Evolutionary conservation across 2,329 filamentous ascomycete species (phyloP), one percentile per base, ranked within the genome.

Genomic region (Anisogramma anomala): DNA sequence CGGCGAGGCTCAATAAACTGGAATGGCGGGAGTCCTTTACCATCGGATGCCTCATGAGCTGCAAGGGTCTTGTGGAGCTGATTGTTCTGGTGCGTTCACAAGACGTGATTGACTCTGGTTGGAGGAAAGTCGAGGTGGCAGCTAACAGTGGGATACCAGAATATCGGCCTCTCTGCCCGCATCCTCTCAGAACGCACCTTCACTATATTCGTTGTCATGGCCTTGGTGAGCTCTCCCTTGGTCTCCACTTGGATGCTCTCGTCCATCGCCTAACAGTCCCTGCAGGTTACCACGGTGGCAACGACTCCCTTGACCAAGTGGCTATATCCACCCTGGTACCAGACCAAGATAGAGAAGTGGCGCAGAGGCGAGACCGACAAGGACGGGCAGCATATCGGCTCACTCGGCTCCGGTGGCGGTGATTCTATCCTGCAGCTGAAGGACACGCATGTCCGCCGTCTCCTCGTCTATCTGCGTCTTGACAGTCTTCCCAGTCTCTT

Each of bases 201-300:
- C 53, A 94, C 87, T 39, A 93, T 94, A 41, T 94, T 94, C 51
- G 86, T 94, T 17, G 83, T 94, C 54, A 94, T 94, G 87, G 87
- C 87, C 7, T 67, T 94, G 2, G 55, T 48, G 33, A 18, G 19
- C n/a, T n/a, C n/a, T 15, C 2, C 13, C 22, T 6, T 30, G 6
- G 2, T 25, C 3, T 25, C 17, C 23, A 25, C 14, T n/a, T 11
- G 8, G n/a, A 8, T 17, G 7, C n/a, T 14, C 6, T 4, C 4
- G 19, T 9, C 18, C n/a, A n/a, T 22, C 9, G 6, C 3, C 34
- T 25, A 10, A 34, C 33, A 13, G 23, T 8, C 9, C 10, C 22
- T 26, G 10, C 15, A 48, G 46, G 68, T 93, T 23, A 93, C 86
- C 0, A 94, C 87, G 0, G 86, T 94, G 43, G 63, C 77, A 0